Base-by-base conservation (phyloP, 441 rosid species). In the Erysimum pusillum region DNA sequence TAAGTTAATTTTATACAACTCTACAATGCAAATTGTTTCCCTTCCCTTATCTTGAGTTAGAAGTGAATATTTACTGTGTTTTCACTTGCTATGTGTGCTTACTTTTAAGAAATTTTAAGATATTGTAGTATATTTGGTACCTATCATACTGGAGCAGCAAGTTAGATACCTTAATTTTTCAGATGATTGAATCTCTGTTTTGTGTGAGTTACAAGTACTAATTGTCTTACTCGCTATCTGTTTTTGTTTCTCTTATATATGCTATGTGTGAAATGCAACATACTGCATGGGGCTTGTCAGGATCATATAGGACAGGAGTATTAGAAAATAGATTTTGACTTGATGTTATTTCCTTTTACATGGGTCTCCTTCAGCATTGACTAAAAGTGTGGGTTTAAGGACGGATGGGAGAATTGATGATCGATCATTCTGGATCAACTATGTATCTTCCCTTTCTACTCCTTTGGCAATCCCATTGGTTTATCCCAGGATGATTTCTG, bases 341-440 rank as follows among this genome's bases (percentile, higher is more conserved):
- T 70, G 36, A 15, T 63, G 49, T 31, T 54, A 28, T 63, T 61
- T 76, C 52, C 13, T 54, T 69, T 18, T 8, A 38, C 49, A 76
- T 70, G 28, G 22, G 71, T 32, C 39, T 54, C 48, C 22, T 59
- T 66, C 38, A 69, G 73, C 73, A 69, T 85, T 97, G 76, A 87
- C 85, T 61, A 97, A 97, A 81, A 86, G 97, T 73, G 85, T 76
- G 7, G 97, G 97, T 14, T 71, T 97, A 86, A 84, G 88, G 75
- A 82, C 78, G 69, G 98, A 92, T 59, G 98, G 97, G 73, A 90
- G 94, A 84, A 84, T 97, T 80, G 99, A 94, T 63, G 98, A 92
- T 49, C 93, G 92, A 15, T 92, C 99, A 31, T 91, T 85, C 75
- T 97, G 99, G 99, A 88, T 92, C 73, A 84, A 79, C 62, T 82